Evolutionary conservation across 495 filamentous ascomycete species (phyloP), one percentile per base, ranked within the genome.

Genomic region (Trichodelitschia bisporula): DNA sequence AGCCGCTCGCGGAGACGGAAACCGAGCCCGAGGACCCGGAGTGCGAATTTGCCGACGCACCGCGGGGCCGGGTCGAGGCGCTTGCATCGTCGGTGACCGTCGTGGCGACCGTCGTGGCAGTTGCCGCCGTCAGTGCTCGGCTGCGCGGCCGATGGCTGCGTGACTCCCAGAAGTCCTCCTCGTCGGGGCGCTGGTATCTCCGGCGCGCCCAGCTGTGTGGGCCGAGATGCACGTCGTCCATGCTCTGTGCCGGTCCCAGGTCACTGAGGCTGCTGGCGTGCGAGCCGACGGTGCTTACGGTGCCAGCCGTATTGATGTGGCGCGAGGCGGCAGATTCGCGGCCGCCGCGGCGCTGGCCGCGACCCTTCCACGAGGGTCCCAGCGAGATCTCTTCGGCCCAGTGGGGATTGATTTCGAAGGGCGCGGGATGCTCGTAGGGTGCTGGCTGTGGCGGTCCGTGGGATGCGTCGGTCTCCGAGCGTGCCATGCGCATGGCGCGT

Each of bases 361-460:
- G n/a, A n/a, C n/a, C n/a, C n/a, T n/a, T n/a, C n/a, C n/a, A n/a
- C n/a, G n/a, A n/a, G 9, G 29, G 29, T 4, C 29, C 29, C 4
- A 20, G 9, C 14, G 8, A 8, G 4, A 31, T 31, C 29, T 31
- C 29, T 18, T 31, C 29, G 5, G 9, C 10, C 29, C 29, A 31
- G 29, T 19, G 20, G 10, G 29, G 29, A 21, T 31, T 31, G 15
- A 20, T 31, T 13, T 18, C 29, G 15, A 20, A 31, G 5, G 29
- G 29, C 4, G 29, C 18, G 5, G 29, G 29, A 9, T 31, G 29
- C 5, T 20, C 15, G 17, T 18, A 20, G 8, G 10, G 15, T 4
- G 9, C 29, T 10, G 29, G 29, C 5, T 31, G 10, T n/a, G n/a
- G n/a, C n/a, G n/a, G n/a, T n/a, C n/a, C n/a, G n/a, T n/a, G n/a